Evolutionary conservation across 345 rosid genomes (phyloP).

Genomic region (Gossypium turneri): DNA sequence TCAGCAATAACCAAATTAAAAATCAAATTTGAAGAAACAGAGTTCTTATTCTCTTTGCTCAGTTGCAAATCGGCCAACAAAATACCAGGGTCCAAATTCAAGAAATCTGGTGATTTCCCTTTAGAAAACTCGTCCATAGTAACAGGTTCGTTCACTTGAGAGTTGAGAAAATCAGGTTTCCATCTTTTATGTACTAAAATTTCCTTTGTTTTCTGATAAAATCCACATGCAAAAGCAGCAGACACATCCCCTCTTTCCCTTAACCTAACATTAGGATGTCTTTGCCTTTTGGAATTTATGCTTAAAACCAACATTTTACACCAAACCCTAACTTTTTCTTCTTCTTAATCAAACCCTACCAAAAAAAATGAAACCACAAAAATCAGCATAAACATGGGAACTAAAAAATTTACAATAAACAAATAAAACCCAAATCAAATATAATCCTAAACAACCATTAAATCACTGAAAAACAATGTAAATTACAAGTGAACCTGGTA

Average conservation of each 20-base stretch:
- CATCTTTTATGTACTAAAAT: slow-evolving; percentile 29
- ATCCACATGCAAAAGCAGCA: slow-evolving; percentile 52
- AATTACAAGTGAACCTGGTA: slow-evolving; percentile 21
- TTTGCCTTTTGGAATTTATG: slow-evolving; percentile 49
- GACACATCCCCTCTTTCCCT: slow-evolving; percentile 51
- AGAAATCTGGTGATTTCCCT: slow-evolving; percentile 19
- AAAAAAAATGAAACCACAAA: slow-evolving; percentile 11
- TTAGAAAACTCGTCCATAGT: slow-evolving; percentile 15
- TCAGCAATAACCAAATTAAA: slow-evolving; percentile 18
- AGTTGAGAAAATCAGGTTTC: slow-evolving; percentile 25
- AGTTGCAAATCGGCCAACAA: slow-evolving; percentile 32
- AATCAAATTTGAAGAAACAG: slow-evolving; percentile 32
- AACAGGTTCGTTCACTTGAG: slow-evolving; percentile 12
- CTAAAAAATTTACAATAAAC: neutral
- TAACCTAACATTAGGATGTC: slow-evolving; percentile 55
- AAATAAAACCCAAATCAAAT: neutral
- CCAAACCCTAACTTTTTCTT: neutral
- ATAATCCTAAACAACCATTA: neutral
- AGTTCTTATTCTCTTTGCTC: slow-evolving; percentile 36
- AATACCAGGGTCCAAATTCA: slow-evolving; percentile 20
- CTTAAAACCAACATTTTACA: slow-evolving; percentile 40
- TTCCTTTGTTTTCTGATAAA: slow-evolving; percentile 25
- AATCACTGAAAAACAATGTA: neutral
- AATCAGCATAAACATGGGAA: neutral
- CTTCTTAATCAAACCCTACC: slow-evolving; percentile 16